Evolutionary conservation across 208 protist species (phyloP).

Genomic region (Porcisia hertigi): DNA sequence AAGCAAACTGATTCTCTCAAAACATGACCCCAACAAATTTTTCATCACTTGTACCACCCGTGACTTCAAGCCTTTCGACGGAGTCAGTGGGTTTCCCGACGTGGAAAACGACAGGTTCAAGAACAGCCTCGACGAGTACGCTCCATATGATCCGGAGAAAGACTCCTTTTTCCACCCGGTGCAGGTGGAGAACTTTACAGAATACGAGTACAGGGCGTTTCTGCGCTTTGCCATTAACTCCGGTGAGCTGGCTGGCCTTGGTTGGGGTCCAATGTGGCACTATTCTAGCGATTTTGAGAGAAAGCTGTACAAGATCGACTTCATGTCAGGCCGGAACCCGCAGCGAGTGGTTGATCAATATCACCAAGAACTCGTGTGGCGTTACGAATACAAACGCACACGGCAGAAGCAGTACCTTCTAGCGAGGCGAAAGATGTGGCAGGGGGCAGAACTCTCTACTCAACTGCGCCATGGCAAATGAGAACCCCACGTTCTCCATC

Average conservation of each 20-base stretch:
- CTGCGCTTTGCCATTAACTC: conserved; percentile 90
- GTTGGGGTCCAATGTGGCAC: conserved; percentile 92
- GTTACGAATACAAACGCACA: conserved; percentile 86
- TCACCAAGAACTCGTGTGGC: conserved; percentile 92
- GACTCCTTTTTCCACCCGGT: conserved; percentile 91
- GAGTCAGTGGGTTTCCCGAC: conserved; percentile 82
- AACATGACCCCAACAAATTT: conserved; percentile 86
- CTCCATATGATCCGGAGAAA: conserved; percentile 86
- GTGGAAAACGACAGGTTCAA: conserved; percentile 78
- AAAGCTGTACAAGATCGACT: conserved; percentile 93
- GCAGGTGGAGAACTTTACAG: conserved; percentile 83
- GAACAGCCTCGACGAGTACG: conserved; percentile 90
- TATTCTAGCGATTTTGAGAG: conserved; percentile 90
- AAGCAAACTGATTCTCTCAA: conserved; percentile 86
- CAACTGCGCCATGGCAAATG: conserved; percentile 1
- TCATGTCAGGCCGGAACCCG: conserved; percentile 89
- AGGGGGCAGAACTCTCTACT: conserved; percentile 2
- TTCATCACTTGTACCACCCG: conserved; percentile 90
- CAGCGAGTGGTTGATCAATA: conserved; percentile 92
- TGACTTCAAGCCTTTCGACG: conserved; percentile 91
- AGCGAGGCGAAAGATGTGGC: conserved; percentile 38
- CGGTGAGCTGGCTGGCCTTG: conserved; percentile 89
- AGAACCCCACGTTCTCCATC: background rate
- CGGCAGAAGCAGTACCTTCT: conserved; percentile 93
- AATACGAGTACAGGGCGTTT: conserved; percentile 91